A percentile compares a stretch with the other conserved stretches of the same genome.
These are phyloP conservation scores for Cordyceps militaris DNA, from an alignment of 2,329 filamentous ascomycete genomes.

Conservation along the genomic window DNA sequence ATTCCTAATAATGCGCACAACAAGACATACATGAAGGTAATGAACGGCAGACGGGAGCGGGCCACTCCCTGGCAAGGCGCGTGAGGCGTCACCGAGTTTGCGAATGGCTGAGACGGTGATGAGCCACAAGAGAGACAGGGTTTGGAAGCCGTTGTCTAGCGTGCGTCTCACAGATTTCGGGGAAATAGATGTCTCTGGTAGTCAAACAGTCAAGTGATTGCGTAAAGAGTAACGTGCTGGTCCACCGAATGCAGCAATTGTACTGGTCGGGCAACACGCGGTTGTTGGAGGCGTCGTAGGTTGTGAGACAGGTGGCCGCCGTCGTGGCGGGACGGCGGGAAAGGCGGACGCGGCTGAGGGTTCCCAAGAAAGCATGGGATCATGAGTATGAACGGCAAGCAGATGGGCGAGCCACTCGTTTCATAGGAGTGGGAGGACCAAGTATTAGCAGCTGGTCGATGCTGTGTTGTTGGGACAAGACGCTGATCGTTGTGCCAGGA, in stretches of 20 bases:
- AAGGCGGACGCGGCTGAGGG: neutral
- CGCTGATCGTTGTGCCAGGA: no score
- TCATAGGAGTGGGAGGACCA: neutral
- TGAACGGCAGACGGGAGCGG: slow-evolving; percentile 10
- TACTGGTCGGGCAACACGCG: neutral
- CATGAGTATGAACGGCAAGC: neutral
- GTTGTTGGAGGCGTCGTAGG: slow-evolving; percentile 1
- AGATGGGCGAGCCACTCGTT: neutral
- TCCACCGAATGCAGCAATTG: slow-evolving; percentile 1
- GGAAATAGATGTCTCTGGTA: slow-evolving; percentile 9
- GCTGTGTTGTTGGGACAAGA: no score
- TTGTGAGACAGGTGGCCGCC: slow-evolving; percentile 8
- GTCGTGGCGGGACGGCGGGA: slow-evolving; percentile 4
- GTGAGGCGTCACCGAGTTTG: neutral
- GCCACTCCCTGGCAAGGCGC: neutral
- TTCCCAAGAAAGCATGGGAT: neutral
- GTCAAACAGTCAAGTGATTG: slow-evolving; percentile 7
- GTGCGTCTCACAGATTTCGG: slow-evolving; percentile 12
- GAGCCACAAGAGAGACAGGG: slow-evolving; percentile 6
- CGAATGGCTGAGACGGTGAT: slow-evolving; percentile 10
- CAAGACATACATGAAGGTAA: slow-evolving; percentile 13
- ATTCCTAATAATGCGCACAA: slow-evolving; percentile 9
- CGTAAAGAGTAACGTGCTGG: neutral
- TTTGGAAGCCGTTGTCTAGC: slow-evolving; percentile 9
- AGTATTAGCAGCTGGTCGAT: neutral